phyloP scores from a whole-genome alignment of 495 filamentous ascomycete species.

The Podospora conica region DNA sequence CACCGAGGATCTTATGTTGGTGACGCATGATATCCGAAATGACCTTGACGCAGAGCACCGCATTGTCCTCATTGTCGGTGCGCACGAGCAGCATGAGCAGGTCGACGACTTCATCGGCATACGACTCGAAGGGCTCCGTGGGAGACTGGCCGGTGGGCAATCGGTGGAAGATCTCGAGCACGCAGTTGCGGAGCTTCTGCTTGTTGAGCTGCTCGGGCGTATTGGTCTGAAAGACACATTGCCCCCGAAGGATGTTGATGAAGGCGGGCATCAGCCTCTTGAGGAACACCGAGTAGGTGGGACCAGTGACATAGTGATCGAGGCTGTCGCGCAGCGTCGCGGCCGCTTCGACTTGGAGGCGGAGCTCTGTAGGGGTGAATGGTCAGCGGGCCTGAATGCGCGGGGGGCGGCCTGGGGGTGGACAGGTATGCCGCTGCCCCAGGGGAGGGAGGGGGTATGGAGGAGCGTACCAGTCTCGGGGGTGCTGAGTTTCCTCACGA shows the following conservation, averaged over 20 bases:
- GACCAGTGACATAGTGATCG: slow-evolving; percentile 55
- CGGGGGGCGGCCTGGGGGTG: neutral
- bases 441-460: neutral
- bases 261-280: slow-evolving; percentile 86
- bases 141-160: slow-evolving; percentile 64
- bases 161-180: slow-evolving; percentile 91
- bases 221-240: slow-evolving; percentile 84
- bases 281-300: slow-evolving; percentile 68
- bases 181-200: slow-evolving; percentile 82
- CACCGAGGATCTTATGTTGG: slow-evolving; percentile 71
- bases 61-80: slow-evolving; percentile 96
- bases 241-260: slow-evolving; percentile 73
- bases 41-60: slow-evolving; percentile 93
- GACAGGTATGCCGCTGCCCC: neutral
- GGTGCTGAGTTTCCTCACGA: slow-evolving; percentile 47
- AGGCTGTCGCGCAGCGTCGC: slow-evolving; percentile 78
- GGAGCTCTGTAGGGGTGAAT: slow-evolving; percentile 51
- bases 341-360: slow-evolving; percentile 68
- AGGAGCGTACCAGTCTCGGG: slow-evolving; percentile 43
- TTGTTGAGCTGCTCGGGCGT: slow-evolving; percentile 68
- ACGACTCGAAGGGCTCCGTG: slow-evolving; percentile 74
- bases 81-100: slow-evolving; percentile 80
- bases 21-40: slow-evolving; percentile 94
- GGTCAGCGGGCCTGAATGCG: slow-evolving; percentile 2
- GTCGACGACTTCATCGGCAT: slow-evolving; percentile 79